Evolutionary conservation across 192 early-diverging fungal genomes (phyloP).

Genomic region (Backusella sp.): DNA sequence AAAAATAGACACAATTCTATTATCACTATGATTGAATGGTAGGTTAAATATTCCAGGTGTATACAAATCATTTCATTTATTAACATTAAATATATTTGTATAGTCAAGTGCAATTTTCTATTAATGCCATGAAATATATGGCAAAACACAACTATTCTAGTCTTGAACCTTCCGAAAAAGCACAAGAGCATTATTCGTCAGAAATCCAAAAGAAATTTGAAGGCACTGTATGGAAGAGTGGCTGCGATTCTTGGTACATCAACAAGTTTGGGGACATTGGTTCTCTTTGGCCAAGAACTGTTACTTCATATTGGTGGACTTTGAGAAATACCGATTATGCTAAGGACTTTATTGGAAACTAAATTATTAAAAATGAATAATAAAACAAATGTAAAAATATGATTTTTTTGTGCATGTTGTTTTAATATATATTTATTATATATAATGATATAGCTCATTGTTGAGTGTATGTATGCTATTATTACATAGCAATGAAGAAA

Average conservation of each 20-base stretch:
- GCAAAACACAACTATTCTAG: slow-evolving; percentile 35
- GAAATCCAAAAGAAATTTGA: slow-evolving; percentile 38
- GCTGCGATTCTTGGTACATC: slow-evolving; percentile 51
- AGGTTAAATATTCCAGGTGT: not conserved
- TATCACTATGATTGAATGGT: slow-evolving; percentile 51
- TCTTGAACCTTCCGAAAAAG: slow-evolving; percentile 32
- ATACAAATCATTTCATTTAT: not conserved
- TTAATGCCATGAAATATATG: slow-evolving; percentile 43
- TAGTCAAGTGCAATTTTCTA: slow-evolving; percentile 44
- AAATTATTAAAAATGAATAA: not conserved
- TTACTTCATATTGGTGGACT: slow-evolving; percentile 18
- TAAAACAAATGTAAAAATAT: not conserved
- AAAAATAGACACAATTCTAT: slow-evolving; percentile 42
- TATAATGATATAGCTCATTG: not conserved
- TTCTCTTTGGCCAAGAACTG: slow-evolving; percentile 30
- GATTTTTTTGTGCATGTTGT: not conserved
- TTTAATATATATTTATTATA: no score
- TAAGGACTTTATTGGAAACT: not conserved
- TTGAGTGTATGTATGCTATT: not conserved
- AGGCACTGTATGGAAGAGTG: slow-evolving; percentile 45
- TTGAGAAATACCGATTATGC: not conserved
- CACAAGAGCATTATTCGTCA: slow-evolving; percentile 35
- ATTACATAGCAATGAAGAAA: not conserved
- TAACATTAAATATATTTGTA: not conserved
- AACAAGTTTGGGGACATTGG: slow-evolving; percentile 37